Base-by-base conservation (phyloP, 176 grass and related monocot genomes). In the Carex pumila region DNA sequence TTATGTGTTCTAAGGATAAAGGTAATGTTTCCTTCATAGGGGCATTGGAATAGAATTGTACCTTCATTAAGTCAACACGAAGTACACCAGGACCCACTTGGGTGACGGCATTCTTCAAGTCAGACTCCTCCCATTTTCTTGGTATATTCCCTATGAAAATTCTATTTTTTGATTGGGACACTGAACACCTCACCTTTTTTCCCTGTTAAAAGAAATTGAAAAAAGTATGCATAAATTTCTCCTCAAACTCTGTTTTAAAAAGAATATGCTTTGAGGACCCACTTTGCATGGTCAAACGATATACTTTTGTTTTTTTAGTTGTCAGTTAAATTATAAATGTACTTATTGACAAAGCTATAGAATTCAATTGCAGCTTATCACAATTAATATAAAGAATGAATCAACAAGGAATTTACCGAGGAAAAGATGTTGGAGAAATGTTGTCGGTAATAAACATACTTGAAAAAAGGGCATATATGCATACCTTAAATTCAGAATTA, bases 111-210 rank as follows among this genome's bases (percentile, higher is more conserved):
- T 89, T 90, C 85, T 83, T 95, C n/a, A 98, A 90, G 81, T 95
- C 89, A 86, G 88, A 86, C 12, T 90, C 58, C 22, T 86, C 67
- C 95, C 95, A 98, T 87, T 82, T 86, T 69, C 72, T 79, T 43
- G 95, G 95, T 68, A 98, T 32, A 93, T 98, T 91, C 59, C 96
- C 96, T 87, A 98, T 90, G 67, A 98, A 98, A 41, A 98, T 81
- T 83, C 86, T 89, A 89, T 98, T 89, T 77, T 95, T 98, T 65
- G 89, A 90, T 82, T 95, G 91, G 13, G 92, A 93, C 17, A 91
- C 80, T 13, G 95, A 92, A 79, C 90, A 88, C 36, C 55, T 98
- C 87, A 98, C 87, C 43, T 81, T 90, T 37, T 90, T 98, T 68
- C 88, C 93, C 91, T 95, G 60, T 62, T 85, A 86, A 34, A 63